phyloP scores from a whole-genome alignment of 495 filamentous ascomycete species.

The Xeromyces bisporus region DNA sequence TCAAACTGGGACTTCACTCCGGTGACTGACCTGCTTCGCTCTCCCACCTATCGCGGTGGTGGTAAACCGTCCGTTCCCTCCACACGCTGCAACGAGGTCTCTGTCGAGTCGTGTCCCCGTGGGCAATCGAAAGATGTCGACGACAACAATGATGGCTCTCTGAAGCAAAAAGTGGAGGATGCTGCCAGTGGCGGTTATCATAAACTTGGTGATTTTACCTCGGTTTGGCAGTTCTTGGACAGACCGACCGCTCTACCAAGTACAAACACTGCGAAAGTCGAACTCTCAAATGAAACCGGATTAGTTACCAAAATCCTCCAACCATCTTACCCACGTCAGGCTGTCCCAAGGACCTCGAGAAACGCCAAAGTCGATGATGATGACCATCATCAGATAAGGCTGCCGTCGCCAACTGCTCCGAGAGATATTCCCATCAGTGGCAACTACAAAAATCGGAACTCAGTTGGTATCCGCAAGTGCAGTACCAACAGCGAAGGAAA shows the following conservation, averaged over 20 bases:
- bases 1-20: conserved; percentile 32
- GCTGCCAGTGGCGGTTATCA: conserved; percentile 5
- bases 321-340: conserved; percentile 3
- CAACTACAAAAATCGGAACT: not conserved
- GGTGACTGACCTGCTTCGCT: conserved; percentile 31
- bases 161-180: not conserved
- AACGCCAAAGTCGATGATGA: not conserved
- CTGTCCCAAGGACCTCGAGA: conserved; percentile 9
- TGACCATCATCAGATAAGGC: not conserved
- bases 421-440: not conserved
- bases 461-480: conserved; percentile 1
- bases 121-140: conserved; percentile 4
- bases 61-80: conserved; percentile 1
- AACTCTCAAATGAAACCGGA: conserved; percentile 1
- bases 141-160: not conserved
- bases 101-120: not conserved
- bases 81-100: conserved; percentile 4
- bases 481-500: conserved; percentile 2
- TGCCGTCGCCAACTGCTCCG: not conserved
- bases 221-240: conserved; percentile 20
- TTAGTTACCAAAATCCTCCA: not conserved
- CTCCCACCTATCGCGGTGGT: conserved; percentile 14
- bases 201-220: conserved; percentile 23
- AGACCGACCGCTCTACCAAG: conserved; percentile 2
- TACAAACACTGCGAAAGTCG: not conserved